Evolutionary conservation across 2,329 filamentous ascomycete genomes (phyloP).

Genomic region (Penicillium oxalicum): DNA sequence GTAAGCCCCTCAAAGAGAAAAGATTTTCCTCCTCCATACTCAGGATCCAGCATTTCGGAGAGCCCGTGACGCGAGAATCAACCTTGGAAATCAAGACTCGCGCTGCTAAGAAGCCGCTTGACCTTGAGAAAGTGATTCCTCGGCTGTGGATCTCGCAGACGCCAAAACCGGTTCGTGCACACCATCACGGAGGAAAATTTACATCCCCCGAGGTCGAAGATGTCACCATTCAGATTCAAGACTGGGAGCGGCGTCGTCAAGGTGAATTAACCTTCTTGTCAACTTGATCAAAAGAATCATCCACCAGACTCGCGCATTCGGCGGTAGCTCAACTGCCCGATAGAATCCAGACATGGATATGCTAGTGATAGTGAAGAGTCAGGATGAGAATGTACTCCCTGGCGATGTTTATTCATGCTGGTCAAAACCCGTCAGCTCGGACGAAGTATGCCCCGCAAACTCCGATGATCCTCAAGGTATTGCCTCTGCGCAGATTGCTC

Average conservation of each 20-base stretch:
- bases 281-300: background rate
- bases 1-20: background rate
- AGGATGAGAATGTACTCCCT: background rate
- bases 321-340: background rate
- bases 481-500: too few relatives aligned
- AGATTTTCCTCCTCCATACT: conserved; percentile 21
- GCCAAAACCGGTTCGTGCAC: conserved; percentile 43
- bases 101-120: conserved; percentile 28
- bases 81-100: conserved; percentile 46
- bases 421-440: background rate
- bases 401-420: background rate
- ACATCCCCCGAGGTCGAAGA: background rate
- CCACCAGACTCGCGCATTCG: background rate
- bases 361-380: background rate
- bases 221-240: background rate
- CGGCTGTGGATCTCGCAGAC: conserved; percentile 47
- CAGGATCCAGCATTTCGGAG: conserved; percentile 28
- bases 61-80: conserved; percentile 28
- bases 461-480: too few relatives aligned
- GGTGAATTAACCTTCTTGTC: background rate
- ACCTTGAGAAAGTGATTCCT: conserved; percentile 31
- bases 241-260: background rate
- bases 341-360: background rate
- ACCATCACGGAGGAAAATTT: conserved; percentile 38
- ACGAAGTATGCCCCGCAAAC: too few relatives aligned